These are phyloP conservation scores for Nicotiana paniculata DNA, from an alignment of 257 asterid genomes.

Conservation along the genomic window DNA sequence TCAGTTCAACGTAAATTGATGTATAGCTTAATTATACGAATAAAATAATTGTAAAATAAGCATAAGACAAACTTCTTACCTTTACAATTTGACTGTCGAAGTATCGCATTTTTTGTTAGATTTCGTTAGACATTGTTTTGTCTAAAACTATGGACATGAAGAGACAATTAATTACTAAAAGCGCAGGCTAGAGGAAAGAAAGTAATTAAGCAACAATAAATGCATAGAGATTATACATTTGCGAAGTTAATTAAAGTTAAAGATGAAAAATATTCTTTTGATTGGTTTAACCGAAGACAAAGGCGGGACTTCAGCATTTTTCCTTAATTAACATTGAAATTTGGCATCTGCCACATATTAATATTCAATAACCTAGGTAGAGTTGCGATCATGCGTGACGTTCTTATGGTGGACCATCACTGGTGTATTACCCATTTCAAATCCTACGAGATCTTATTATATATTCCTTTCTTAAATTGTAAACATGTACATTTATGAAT, in stretches of 20 bases:
- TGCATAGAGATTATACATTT: neutral
- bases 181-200: too few species aligned
- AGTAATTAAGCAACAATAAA: neutral
- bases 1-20: neutral
- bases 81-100: neutral
- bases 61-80: neutral
- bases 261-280: neutral
- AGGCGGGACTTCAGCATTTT: neutral
- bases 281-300: neutral
- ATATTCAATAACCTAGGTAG: too few species aligned
- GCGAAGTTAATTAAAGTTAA: neutral
- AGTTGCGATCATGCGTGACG: too few species aligned
- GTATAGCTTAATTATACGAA: neutral
- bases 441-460: too few species aligned
- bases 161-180: too few species aligned
- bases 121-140: too few species aligned
- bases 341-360: neutral
- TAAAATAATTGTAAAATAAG: neutral
- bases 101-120: too few species aligned
- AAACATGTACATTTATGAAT: too few species aligned
- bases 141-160: too few species aligned
- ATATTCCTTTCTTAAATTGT: too few species aligned
- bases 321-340: neutral
- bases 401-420: too few species aligned
- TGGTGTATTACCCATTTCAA: too few species aligned